Conservation (phyloP, 2,329 filamentous ascomycete genomes). For the Trichothecium sympodiale region DNA sequence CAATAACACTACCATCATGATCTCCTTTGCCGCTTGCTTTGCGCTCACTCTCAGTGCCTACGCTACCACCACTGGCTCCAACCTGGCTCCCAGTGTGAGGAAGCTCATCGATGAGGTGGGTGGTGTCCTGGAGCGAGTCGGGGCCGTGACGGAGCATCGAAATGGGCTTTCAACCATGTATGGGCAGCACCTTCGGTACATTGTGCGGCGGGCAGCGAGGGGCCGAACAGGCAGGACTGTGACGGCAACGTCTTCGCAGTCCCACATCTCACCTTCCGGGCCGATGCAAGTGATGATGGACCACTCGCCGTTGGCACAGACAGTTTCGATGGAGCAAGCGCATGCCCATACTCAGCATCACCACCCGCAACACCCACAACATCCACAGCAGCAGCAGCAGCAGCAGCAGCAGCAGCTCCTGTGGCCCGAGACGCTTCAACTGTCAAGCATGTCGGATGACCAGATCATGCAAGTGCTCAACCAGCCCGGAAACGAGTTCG, state of each 20-base stretch:
- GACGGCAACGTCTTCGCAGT: not conserved
- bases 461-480: conserved; percentile 57
- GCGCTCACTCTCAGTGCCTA: conserved; percentile 53
- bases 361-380: conserved; percentile 5
- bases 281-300: not conserved
- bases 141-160: conserved; percentile 52
- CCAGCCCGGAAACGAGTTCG: conserved; percentile 48
- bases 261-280: too few species aligned
- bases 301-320: conserved; percentile 1
- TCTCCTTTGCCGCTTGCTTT: conserved; percentile 62
- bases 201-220: conserved; percentile 26
- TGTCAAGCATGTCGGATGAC: conserved; percentile 59
- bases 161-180: conserved; percentile 51
- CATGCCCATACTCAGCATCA: conserved; percentile 4
- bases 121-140: conserved; percentile 57
- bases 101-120: conserved; percentile 58
- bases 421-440: conserved; percentile 44
- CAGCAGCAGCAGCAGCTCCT: conserved; percentile 10
- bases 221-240: conserved; percentile 1
- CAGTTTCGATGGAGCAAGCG: conserved; percentile 2
- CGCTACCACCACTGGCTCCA: conserved; percentile 39
- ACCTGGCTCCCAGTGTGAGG: conserved; percentile 50
- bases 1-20: conserved; percentile 71
- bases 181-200: conserved; percentile 32
- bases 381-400: conserved; percentile 8